A percentile compares a stretch with the other conserved stretches of the same genome.
Conservation (phyloP, 371 early-diverging fungal species). For the Rhizopus delemar region DNA sequence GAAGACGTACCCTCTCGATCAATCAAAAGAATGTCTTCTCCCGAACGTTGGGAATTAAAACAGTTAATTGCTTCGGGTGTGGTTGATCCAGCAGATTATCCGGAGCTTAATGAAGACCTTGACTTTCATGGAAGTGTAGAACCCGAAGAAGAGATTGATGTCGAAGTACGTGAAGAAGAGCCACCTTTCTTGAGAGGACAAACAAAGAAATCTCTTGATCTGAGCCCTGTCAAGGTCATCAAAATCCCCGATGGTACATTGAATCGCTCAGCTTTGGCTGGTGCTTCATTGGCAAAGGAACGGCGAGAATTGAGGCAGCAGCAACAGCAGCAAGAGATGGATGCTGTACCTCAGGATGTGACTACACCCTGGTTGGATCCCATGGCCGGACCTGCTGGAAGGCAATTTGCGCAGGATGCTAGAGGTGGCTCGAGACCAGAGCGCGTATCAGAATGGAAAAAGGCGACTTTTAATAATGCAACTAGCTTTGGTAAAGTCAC, state of each 20-base stretch:
- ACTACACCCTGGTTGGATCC: slow-evolving; percentile 94
- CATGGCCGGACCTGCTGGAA: slow-evolving; percentile 85
- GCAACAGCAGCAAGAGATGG: slow-evolving; percentile 85
- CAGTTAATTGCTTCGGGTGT: slow-evolving; percentile 96
- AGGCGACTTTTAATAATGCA: slow-evolving; percentile 81
- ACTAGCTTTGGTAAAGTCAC: slow-evolving; percentile 94
- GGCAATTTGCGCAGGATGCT: slow-evolving; percentile 89
- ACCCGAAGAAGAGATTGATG: slow-evolving; percentile 93
- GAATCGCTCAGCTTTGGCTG: slow-evolving; percentile 93
- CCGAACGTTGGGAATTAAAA: slow-evolving; percentile 96
- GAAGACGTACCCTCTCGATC: slow-evolving; percentile 63
- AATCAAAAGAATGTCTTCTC: slow-evolving; percentile 90
- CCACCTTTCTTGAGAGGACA: slow-evolving; percentile 94
- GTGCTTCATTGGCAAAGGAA: slow-evolving; percentile 92
- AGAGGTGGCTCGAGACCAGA: slow-evolving; percentile 65
- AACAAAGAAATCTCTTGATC: slow-evolving; percentile 77
- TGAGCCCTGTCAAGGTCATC: slow-evolving; percentile 95
- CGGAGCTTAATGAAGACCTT: slow-evolving; percentile 77
- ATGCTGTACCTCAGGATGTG: slow-evolving; percentile 87
- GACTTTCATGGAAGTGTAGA: slow-evolving; percentile 74
- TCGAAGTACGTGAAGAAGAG: slow-evolving; percentile 95
- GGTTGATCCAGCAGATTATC: slow-evolving; percentile 82
- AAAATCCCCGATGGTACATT: slow-evolving; percentile 96
- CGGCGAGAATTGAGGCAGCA: slow-evolving; percentile 87
- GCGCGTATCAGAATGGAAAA: slow-evolving; percentile 92